phyloP scores from a whole-genome alignment of 2,329 filamentous ascomycete species.

The Lachnellula subtilissima region DNA sequence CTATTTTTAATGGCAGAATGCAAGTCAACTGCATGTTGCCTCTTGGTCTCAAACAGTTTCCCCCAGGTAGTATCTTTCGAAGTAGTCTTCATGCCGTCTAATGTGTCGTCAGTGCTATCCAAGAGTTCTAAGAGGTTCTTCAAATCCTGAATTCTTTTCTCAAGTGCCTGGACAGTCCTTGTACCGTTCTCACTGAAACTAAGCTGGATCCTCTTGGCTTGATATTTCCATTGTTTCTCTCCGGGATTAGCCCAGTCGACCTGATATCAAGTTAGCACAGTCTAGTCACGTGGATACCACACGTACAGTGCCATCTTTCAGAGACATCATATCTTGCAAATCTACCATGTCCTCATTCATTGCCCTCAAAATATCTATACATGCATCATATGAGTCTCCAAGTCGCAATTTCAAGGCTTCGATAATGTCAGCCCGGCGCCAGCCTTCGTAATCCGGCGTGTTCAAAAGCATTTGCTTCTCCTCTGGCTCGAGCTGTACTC shows the following conservation, averaged over 20 bases:
- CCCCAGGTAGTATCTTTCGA: slow-evolving; percentile 20
- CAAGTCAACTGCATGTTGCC: slow-evolving; percentile 19
- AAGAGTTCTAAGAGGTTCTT: slow-evolving; percentile 16
- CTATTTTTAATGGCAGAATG: slow-evolving; percentile 18
- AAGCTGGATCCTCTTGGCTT: slow-evolving; percentile 20
- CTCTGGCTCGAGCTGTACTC: slow-evolving; percentile 17
- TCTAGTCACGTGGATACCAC: not conserved
- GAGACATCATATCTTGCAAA: slow-evolving; percentile 15
- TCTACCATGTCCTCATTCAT: slow-evolving; percentile 19
- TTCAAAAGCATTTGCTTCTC: slow-evolving; percentile 18
- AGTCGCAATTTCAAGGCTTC: slow-evolving; percentile 11
- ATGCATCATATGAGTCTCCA: slow-evolving; percentile 16
- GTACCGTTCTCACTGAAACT: slow-evolving; percentile 23
- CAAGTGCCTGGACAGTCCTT: slow-evolving; percentile 12
- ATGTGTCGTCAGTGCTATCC: slow-evolving; percentile 4
- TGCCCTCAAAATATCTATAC: slow-evolving; percentile 16
- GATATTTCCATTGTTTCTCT: slow-evolving; percentile 21
- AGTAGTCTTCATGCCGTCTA: slow-evolving; percentile 13
- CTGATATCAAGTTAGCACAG: slow-evolving; percentile 7
- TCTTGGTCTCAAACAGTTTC: slow-evolving; percentile 21
- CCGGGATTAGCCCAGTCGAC: slow-evolving; percentile 22
- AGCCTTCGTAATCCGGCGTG: slow-evolving; percentile 15
- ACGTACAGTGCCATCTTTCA: slow-evolving; percentile 23
- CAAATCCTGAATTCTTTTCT: slow-evolving; percentile 20
- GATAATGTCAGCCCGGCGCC: slow-evolving; percentile 15